A percentile compares a stretch with the other conserved stretches of the same genome.
phyloP scores from a whole-genome alignment of 2,329 filamentous ascomycete genomes.

The Pseudogymnoascus destructans region DNA sequence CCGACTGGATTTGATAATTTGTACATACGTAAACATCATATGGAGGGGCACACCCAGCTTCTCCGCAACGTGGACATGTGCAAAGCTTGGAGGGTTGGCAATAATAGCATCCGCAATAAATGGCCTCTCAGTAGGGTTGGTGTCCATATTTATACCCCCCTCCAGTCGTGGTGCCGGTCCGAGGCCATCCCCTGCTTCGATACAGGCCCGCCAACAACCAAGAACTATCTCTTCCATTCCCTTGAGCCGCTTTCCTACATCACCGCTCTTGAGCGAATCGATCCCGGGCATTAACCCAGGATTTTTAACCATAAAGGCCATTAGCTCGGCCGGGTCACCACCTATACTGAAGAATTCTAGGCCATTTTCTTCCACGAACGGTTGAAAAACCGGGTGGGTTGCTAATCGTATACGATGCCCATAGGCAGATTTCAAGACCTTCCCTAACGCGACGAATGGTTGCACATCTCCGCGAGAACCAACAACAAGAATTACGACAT shows the following conservation, averaged over 20 bases:
- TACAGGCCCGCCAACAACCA: conserved; percentile 77
- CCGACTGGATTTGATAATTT: background rate
- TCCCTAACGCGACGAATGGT: conserved; percentile 58
- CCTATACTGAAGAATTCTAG: conserved; percentile 67
- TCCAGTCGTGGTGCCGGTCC: conserved; percentile 37
- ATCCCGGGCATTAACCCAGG: conserved; percentile 75
- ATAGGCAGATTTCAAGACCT: conserved; percentile 48
- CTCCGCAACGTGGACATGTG: conserved; percentile 58
- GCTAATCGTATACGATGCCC: conserved; percentile 62
- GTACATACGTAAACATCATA: conserved; percentile 73
- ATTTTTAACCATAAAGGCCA: conserved; percentile 81
- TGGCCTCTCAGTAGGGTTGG: conserved; percentile 31
- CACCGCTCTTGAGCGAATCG: conserved; percentile 61
- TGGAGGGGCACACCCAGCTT: conserved; percentile 64
- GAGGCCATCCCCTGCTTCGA: conserved; percentile 60
- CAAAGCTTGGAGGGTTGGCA: conserved; percentile 61
- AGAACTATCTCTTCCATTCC: conserved; percentile 70
- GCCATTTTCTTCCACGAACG: conserved; percentile 55
- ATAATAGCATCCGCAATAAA: conserved; percentile 73
- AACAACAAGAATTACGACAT: conserved; percentile 63
- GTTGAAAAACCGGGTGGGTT: conserved; percentile 55
- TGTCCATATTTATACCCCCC: conserved; percentile 29
- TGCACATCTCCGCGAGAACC: conserved; percentile 65
- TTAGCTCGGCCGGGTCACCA: conserved; percentile 64
- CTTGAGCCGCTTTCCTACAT: conserved; percentile 59